Base-by-base conservation (phyloP, 2,329 filamentous ascomycete species). In the Bipolaris cookei region DNA sequence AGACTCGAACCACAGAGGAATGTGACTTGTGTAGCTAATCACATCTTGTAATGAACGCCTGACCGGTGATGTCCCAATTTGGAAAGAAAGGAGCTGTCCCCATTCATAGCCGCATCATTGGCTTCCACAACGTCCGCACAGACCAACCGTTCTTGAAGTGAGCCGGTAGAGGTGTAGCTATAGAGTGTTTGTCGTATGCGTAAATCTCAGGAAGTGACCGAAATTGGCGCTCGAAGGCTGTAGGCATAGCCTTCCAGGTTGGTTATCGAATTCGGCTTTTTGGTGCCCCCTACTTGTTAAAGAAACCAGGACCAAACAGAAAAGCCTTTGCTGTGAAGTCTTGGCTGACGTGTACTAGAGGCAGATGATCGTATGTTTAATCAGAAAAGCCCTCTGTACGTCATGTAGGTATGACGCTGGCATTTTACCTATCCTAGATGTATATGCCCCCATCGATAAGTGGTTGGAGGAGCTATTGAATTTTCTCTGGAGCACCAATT, bases 81-180 rank as follows among this genome's bases (percentile, higher is more conserved):
- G 58, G 67, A 46, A 66, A 68, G 60, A 52, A 48, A 39, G 51
- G 52, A 56, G 54, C 35, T 47, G 58, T 60, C 39, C 51, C 51
- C 51, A 49, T 53, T 53, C 53, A 64, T 51, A 61, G 56, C 58
- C 58, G 47, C 62, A 56, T 55, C 51, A 66, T 71, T 69, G 69
- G 67, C 63, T 55, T 63, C 50, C 62, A 63, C 61, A 43, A 52
- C 56, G 53, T 59, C 56, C 35, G 73, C 73, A 76, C 72, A 63
- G 72, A 54, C 71, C 72, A 74, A 62, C 64, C 46, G 74, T 76
- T 76, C 70, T 56, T 67, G 63, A 54, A 42, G 55, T 68, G 62
- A 66, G 66, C 58, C 61, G 51, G 62, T 64, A 55, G 58, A 58
- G 51, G 44, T 48, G 38, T 50, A 49, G 68, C 70, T 65, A 65